These are phyloP conservation scores for Pythium dissotocum DNA, from an alignment of 352 stramenopile species.

Conservation along the genomic window DNA sequence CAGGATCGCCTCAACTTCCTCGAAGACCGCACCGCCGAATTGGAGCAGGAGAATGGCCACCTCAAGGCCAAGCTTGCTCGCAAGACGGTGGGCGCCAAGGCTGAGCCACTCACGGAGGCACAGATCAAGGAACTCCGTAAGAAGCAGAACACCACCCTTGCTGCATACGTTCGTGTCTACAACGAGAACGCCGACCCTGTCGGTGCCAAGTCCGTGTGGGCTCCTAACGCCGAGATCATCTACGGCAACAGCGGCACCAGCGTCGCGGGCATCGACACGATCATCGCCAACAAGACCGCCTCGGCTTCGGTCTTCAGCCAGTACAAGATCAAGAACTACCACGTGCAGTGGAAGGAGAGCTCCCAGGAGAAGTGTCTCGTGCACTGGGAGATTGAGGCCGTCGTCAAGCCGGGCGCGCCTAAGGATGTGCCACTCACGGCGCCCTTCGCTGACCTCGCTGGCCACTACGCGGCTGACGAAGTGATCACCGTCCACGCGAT, in stretches of 20 bases:
- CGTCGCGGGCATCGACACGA: conserved; percentile 53
- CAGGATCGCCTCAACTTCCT: conserved; percentile 87
- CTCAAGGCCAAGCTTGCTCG: conserved; percentile 79
- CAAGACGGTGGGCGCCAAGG: conserved; percentile 38
- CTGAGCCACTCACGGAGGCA: conserved; percentile 49
- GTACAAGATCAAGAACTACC: conserved; percentile 86
- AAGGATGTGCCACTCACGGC: conserved; percentile 60
- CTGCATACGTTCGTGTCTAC: conserved; percentile 71
- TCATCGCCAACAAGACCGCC: conserved; percentile 65
- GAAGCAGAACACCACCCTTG: conserved; percentile 78
- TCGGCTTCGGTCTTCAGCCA: conserved; percentile 62
- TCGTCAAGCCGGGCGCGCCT: conserved; percentile 47
- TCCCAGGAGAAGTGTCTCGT: conserved; percentile 74
- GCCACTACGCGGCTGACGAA: conserved; percentile 49
- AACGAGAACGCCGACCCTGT: conserved; percentile 60
- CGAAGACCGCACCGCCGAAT: conserved; percentile 78
- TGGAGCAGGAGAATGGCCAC: conserved; percentile 82
- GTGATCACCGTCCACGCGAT: conserved; percentile 70
- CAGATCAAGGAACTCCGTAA: conserved; percentile 79
- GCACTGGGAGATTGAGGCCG: conserved; percentile 70
- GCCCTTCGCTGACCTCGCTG: conserved; percentile 61
- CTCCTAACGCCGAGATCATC: conserved; percentile 65
- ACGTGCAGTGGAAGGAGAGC: conserved; percentile 72
- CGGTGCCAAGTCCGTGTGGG: conserved; percentile 56
- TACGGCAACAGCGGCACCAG: conserved; percentile 52